These are phyloP conservation scores for Coemansia sp. DNA, from an alignment of 192 early-diverging fungal genomes.

Conservation along the genomic window DNA sequence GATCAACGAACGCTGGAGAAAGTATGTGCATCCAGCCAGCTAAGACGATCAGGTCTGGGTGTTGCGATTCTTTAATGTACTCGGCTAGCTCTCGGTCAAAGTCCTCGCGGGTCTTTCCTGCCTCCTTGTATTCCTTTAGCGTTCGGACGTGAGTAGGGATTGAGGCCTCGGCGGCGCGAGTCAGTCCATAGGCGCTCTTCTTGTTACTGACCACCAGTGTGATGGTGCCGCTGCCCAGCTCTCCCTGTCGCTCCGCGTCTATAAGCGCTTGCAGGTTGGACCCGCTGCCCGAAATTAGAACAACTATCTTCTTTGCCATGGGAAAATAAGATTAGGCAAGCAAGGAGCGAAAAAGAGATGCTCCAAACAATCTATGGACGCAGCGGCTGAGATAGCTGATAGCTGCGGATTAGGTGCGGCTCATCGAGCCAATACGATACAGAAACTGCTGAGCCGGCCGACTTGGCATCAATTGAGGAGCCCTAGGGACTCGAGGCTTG, in stretches of 20 bases:
- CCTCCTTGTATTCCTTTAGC: slow-evolving; percentile 81
- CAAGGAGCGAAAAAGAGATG: not conserved
- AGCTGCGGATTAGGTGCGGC: slow-evolving; percentile 4
- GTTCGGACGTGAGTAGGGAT: slow-evolving; percentile 83
- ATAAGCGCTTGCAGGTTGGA: slow-evolving; percentile 97
- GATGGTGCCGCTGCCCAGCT: slow-evolving; percentile 63
- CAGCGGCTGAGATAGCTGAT: not conserved
- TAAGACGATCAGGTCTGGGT: slow-evolving; percentile 84
- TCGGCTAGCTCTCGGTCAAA: slow-evolving; percentile 86
- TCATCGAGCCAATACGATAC: not conserved
- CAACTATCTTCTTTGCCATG: slow-evolving; percentile 64
- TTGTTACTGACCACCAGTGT: slow-evolving; percentile 88
- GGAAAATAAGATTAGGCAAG: not conserved
- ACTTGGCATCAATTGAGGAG: too few species aligned
- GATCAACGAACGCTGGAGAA: slow-evolving; percentile 74
- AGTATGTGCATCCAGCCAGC: slow-evolving; percentile 99
- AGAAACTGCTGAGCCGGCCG: too few species aligned
- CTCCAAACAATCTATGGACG: not conserved
- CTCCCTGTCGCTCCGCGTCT: slow-evolving; percentile 61
- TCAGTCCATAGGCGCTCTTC: slow-evolving; percentile 81
- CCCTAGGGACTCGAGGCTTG: not conserved
- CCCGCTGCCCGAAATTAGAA: slow-evolving; percentile 93
- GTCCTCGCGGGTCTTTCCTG: slow-evolving; percentile 77
- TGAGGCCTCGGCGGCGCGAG: slow-evolving; percentile 72
- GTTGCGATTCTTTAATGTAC: slow-evolving; percentile 55